Evolutionary conservation across 306 rosid genomes (phyloP), one percentile per base, ranked within the genome.

Genomic region (Rosa rugosa): DNA sequence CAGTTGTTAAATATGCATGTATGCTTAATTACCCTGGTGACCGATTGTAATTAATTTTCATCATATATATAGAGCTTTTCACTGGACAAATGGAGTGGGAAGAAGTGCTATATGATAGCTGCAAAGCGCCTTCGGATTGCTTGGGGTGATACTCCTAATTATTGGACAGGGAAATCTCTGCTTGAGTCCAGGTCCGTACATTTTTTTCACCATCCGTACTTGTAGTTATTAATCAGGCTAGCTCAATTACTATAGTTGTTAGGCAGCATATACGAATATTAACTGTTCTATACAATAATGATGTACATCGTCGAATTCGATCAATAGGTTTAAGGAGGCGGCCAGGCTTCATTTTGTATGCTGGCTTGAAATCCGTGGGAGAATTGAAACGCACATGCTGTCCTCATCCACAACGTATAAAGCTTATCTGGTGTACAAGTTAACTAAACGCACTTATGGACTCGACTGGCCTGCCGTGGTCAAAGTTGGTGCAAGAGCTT

Each of bases 51-150:
- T 50, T 6, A 18, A 50, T 50, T 50, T 17, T 50, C 56, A 50
- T 16, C n/a, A 8, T 22, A 22, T 57, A 70, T 62, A 1, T 6
- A 92, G 97, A 86, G 93, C 85, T 86, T 90, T 74, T 82, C 64
- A n/a, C 45, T 92, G 66, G 95, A 92, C 11, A 90, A 86, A 71
- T 12, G 11, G 57, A 79, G 67, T 18, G 97, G 96, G 60, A 86
- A 86, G 73, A 92, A 77, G 83, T 89, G 97, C 42, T 92, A 72
- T 84, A 87, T 90, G 97, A 80, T 92, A 14, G 85, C 91, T n/a
- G 86, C 96, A 0, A 86, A 84, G 54, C 50, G 50, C 25, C 90
- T 92, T 67, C 36, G 0, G 7, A 92, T 90, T 47, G 80, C 77
- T 25, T 87, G 93, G 95, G 90, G 82, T 47, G 85, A 86, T 6